These are phyloP conservation scores for Diaporthe citrichinensis DNA, from an alignment of 2,329 filamentous ascomycete species.

Conservation along the genomic window DNA sequence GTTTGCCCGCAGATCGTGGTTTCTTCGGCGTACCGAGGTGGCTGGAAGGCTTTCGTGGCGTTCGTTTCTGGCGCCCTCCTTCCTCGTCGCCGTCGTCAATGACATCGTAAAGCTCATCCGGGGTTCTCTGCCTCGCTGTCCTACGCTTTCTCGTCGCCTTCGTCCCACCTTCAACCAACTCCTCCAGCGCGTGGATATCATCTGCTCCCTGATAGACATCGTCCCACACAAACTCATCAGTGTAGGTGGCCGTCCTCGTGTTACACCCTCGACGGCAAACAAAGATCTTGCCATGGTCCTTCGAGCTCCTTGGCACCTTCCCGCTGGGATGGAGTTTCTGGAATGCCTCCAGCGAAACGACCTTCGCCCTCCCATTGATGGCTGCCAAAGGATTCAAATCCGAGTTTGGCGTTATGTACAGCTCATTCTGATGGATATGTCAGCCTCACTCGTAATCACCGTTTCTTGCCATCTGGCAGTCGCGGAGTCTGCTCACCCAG, in stretches of 20 bases:
- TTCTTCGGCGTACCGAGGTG: conserved; percentile 68
- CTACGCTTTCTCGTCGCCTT: conserved; percentile 74
- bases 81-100: conserved; percentile 51
- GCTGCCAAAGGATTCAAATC: conserved; percentile 89
- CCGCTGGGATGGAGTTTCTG: conserved; percentile 79
- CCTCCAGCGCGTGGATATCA: conserved; percentile 75
- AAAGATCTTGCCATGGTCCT: conserved; percentile 87
- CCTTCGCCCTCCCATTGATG: conserved; percentile 88
- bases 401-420: conserved; percentile 90
- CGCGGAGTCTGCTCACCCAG: conserved; percentile 61
- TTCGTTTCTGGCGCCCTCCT: conserved; percentile 52
- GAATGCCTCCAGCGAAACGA: conserved; percentile 82
- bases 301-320: conserved; percentile 78
- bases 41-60: conserved; percentile 50
- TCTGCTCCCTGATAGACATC: conserved; percentile 79
- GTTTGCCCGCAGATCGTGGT: conserved; percentile 64
- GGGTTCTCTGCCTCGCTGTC: conserved; percentile 46
- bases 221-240: conserved; percentile 93
- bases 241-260: conserved; percentile 89
- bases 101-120: conserved; percentile 51
- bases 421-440: conserved; percentile 75
- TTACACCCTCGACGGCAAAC: conserved; percentile 92
- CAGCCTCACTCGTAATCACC: not conserved
- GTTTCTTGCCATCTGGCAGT: not conserved
- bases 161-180: conserved; percentile 79